A percentile compares a stretch with the other conserved stretches of the same genome.
Conservation (phyloP, 805 yeast species). For the Saturnispora mendoncae region DNA sequence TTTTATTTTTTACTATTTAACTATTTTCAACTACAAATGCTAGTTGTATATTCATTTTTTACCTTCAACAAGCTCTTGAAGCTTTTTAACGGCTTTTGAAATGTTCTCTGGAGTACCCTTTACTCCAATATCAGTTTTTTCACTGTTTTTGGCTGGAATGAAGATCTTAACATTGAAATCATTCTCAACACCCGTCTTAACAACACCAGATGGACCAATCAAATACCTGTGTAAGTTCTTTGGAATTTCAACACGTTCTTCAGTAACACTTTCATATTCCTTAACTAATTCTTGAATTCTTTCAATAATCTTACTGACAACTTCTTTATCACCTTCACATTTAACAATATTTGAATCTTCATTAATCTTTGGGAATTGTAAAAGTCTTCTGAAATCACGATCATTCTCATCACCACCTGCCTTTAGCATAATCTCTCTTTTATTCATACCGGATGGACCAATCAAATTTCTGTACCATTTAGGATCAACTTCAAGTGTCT, state of each 20-base stretch:
- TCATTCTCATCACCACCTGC: slow-evolving; percentile 66
- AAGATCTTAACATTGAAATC: slow-evolving; percentile 55
- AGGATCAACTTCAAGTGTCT: slow-evolving; percentile 57
- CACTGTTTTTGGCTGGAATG: slow-evolving; percentile 55
- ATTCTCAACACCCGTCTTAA: slow-evolving; percentile 62
- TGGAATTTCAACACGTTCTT: slow-evolving; percentile 49
- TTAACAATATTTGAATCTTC: slow-evolving; percentile 51
- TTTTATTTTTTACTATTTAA: too few species aligned
- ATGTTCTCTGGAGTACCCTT: slow-evolving; percentile 61
- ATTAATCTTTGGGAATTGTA: slow-evolving; percentile 62
- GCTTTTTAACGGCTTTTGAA: slow-evolving; percentile 52
- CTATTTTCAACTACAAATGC: too few species aligned
- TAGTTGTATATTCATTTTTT: too few species aligned
- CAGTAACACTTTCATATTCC: slow-evolving; percentile 51
- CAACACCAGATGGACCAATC: slow-evolving; percentile 74
- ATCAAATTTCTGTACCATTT: slow-evolving; percentile 66
- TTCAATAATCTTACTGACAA: slow-evolving; percentile 60
- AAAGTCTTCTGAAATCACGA: slow-evolving; percentile 41
- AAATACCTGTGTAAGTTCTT: slow-evolving; percentile 65
- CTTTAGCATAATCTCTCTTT: slow-evolving; percentile 61
- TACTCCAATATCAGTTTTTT: slow-evolving; percentile 44
- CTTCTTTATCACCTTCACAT: slow-evolving; percentile 63
- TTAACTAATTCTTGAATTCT: slow-evolving; percentile 55
- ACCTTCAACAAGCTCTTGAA: slow-evolving; percentile 41
- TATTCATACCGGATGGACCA: slow-evolving; percentile 69